Percentiles rank a stretch among this genome's conserved stretches.
Conservation (phyloP, 148 eudicot species). For the Gaultheria prostrata region DNA sequence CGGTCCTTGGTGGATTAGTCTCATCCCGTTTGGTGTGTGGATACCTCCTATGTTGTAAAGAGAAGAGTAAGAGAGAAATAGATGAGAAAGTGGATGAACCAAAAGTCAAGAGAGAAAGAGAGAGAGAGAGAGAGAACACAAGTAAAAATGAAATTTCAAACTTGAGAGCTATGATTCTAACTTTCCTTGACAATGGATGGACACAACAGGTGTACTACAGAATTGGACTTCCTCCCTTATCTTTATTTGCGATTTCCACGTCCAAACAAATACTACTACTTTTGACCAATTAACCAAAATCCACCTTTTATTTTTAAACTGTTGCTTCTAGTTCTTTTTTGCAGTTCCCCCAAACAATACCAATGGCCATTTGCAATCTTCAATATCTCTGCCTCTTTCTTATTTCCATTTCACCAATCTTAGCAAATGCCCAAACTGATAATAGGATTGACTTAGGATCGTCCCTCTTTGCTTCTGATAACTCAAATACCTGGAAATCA, state of each 20-base stretch:
- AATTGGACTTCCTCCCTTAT: neutral
- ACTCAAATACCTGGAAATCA: constrained; percentile 22
- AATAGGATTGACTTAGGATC: constrained; percentile 8
- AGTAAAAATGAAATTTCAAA: neutral
- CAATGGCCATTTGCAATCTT: neutral
- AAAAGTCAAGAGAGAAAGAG: too few relatives aligned
- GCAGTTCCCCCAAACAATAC: neutral
- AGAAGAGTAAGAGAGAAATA: too few relatives aligned
- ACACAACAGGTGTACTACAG: neutral
- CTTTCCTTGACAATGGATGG: neutral
- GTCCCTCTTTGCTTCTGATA: constrained; percentile 17
- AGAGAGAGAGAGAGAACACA: neutral
- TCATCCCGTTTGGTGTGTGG: too few relatives aligned
- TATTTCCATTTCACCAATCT: neutral
- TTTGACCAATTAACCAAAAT: neutral
- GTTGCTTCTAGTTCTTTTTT: neutral
- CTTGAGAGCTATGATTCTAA: neutral
- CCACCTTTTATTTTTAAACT: neutral
- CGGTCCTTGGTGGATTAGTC: too few relatives aligned
- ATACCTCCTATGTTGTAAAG: too few relatives aligned
- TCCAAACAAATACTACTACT: neutral
- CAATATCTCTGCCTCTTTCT: neutral
- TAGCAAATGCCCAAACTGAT: constrained; percentile 11
- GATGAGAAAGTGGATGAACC: too few relatives aligned
- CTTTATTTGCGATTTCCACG: neutral